Base-by-base conservation (phyloP, 1,139 yeast species). In the Debaryomyces sp. region DNA sequence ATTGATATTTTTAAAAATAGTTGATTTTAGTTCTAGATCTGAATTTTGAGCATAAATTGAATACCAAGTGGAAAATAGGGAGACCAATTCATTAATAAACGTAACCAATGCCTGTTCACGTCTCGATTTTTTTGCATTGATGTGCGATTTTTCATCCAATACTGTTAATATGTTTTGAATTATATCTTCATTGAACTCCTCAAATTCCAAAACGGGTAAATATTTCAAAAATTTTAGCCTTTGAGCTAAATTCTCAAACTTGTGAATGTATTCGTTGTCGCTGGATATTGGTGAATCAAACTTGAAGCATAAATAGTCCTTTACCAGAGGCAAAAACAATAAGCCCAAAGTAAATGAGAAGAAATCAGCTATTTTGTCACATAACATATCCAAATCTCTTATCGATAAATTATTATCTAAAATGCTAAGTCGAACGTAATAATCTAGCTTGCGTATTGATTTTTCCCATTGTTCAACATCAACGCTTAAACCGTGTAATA, bases 321-420 rank as follows among this genome's bases (percentile, higher is more conserved):
- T 48, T 3, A 63, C 50, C 65, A 60, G 62, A 1, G 46, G 44
- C 22, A 60, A 49, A 8, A 46, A 26, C 9, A 50, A 33, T 4
- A 44, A 36, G 6, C 57, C 56, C 3, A 55, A 46, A 6, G 56
- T 43, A 21, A 44, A 41, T 6, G 30, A 26, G n/a, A 58, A 34
- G 41, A 52, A 49, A n/a, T 44, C 42, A 6, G 41, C 41, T 13
- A 56, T 45, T 23, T 51, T 51, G 35, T 41, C 55, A 36, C 50
- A 44, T 12, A 57, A 39, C n/a, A n/a, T 23, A 24, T 48, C 40
- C 24, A 59, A 49, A 27, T 59, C 61, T 10, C 45, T 34, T 8
- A 36, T 24, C 6, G 57, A 48, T 24, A 57, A 45, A 24, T 55
- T 55, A 15, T 61, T 60, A 46, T 62, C 64, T 10, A 59, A 41